Base-by-base conservation (phyloP, 2,329 filamentous ascomycete genomes). In the Penicillium sp. region DNA sequence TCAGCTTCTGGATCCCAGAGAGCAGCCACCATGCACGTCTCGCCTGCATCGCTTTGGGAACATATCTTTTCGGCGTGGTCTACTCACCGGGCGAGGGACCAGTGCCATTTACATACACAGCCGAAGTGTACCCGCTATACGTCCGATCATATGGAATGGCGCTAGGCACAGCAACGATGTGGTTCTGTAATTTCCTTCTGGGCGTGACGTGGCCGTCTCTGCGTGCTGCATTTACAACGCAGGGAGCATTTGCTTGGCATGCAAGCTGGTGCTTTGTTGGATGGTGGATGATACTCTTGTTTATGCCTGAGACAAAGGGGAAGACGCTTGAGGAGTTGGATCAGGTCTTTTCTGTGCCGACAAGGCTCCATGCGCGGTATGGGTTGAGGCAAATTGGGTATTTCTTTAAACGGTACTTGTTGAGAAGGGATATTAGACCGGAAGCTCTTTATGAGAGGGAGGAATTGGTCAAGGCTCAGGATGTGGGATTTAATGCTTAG, bases 71-170 rank as follows among this genome's bases (percentile, higher is more conserved):
- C 60, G 73, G 73, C 34, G 65, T 75, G 3, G 72, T 75, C 35
- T 78, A 78, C 55, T 78, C 76, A 1, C 83, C 84, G 1, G 85
- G 85, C 37, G 84, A 85, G 65, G 85, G 85, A 0, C 81, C 82
- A 0, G 84, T 87, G 0, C 84, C 85, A 0, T 87, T 87, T 64
- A 86, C 83, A 0, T 88, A 87, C 66, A 86, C 83, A 0, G 85
- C 85, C 21, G 85, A 88, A 67, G 85, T 83, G 1, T 87, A 86
- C 64, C 85, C 85, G 5, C 73, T 86, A 2, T 85, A 86, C 58
- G 80, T 86, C 39, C 81, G 85, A 16, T 78, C 82, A 2, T 76
- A 85, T 47, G 84, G 83, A 39, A 86, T 86, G 84, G 81, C 82
- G 1, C 72, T 86, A 0, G 79, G 82, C 9, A 83, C 92, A 1